phyloP scores from a whole-genome alignment of 176 grass and related monocot species.

The Raddia guianensis region DNA sequence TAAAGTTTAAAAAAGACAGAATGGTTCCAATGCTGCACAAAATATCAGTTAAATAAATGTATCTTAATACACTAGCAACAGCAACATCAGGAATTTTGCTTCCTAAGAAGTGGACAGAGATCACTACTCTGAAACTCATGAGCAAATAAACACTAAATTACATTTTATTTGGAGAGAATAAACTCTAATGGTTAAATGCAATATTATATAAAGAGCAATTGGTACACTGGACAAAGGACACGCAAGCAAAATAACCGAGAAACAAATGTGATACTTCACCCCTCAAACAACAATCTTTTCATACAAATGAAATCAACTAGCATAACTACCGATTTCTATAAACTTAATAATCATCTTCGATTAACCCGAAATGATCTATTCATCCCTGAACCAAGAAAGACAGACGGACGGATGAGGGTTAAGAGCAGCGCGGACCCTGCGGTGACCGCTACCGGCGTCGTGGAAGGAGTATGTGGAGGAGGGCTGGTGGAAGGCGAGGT shows the following conservation, averaged over 20 bases:
- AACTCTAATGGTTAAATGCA: not conserved
- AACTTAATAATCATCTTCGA: not conserved
- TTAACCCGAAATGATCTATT: not conserved
- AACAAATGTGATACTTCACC: not conserved
- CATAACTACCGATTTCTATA: not conserved
- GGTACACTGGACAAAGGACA: too few relatives aligned
- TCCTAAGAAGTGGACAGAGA: not conserved
- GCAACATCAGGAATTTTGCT: not conserved
- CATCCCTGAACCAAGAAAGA: not conserved
- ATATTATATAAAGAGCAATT: not conserved
- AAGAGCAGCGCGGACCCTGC: constrained; percentile 47
- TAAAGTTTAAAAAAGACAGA: not conserved
- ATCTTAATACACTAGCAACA: not conserved
- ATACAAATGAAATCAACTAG: not conserved
- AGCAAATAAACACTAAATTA: not conserved
- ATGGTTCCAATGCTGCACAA: not conserved
- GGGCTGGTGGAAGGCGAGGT: constrained; percentile 77
- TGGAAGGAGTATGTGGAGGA: constrained; percentile 77
- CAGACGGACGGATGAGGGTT: not conserved
- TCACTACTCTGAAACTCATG: not conserved
- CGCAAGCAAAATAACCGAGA: not conserved
- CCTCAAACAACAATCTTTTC: not conserved
- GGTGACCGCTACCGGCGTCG: constrained; percentile 68
- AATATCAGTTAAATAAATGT: not conserved
- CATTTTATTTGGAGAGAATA: not conserved